Evolutionary conservation across 805 yeast species (phyloP).

Genomic region (Ogataea methylovora): DNA sequence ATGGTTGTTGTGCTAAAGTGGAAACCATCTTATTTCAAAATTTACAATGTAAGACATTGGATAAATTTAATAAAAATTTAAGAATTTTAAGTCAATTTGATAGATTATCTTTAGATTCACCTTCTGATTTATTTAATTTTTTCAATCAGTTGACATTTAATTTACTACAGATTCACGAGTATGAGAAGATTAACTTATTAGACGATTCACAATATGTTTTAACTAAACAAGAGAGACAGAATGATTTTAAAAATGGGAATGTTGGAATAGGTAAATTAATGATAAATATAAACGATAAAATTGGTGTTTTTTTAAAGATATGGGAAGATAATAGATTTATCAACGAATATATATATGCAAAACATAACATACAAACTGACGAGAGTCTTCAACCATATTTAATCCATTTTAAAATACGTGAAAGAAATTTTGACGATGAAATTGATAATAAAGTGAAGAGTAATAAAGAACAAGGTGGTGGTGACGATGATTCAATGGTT

Average conservation of each 20-base stretch:
- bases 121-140: conserved; percentile 25
- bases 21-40: conserved; percentile 20
- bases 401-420: conserved; percentile 26
- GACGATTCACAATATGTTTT: not conserved
- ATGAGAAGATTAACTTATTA: conserved; percentile 1
- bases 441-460: too few relatives aligned
- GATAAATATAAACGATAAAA: conserved; percentile 20
- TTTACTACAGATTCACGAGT: conserved; percentile 7
- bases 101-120: conserved; percentile 20
- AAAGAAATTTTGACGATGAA: conserved; percentile 5
- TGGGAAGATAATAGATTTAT: conserved; percentile 25
- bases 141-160: conserved; percentile 21
- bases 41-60: conserved; percentile 21
- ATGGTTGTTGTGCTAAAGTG: too few relatives aligned
- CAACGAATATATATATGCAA: conserved; percentile 9
- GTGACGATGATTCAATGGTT: not conserved
- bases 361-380: conserved; percentile 8
- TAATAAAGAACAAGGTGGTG: not conserved
- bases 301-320: conserved; percentile 24
- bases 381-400: conserved; percentile 16
- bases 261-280: conserved; percentile 20
- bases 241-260: conserved; percentile 14
- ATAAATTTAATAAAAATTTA: conserved; percentile 25
- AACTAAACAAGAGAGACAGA: conserved; percentile 2
- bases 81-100: conserved; percentile 25